A percentile compares a stretch with the other conserved stretches of the same genome.
Evolutionary conservation across 2,329 filamentous ascomycete genomes (phyloP).

Genomic region (Aaosphaeria arxii): DNA sequence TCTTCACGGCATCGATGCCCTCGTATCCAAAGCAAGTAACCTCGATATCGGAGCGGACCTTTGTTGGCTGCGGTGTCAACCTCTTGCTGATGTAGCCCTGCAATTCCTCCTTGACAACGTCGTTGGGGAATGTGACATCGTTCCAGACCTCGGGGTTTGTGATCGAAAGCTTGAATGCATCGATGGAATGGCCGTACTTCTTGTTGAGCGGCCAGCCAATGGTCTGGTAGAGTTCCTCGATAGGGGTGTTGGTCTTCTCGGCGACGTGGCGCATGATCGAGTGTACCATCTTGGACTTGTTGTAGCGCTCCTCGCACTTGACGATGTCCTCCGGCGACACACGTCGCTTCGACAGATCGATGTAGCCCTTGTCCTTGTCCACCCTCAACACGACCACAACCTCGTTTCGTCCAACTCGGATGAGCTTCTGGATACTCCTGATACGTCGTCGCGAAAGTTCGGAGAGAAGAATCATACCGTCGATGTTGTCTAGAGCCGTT

Average conservation of each 20-base stretch:
- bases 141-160: slow-evolving; percentile 97
- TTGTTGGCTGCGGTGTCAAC: slow-evolving; percentile 95
- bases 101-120: slow-evolving; percentile 82
- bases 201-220: slow-evolving; percentile 98
- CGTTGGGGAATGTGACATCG: slow-evolving; percentile 83
- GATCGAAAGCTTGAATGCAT: slow-evolving; percentile 98
- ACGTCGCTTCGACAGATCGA: slow-evolving; percentile 97
- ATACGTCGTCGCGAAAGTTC: slow-evolving; percentile 98
- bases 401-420: slow-evolving; percentile 95
- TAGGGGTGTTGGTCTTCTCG: slow-evolving; percentile 92
- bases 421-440: slow-evolving; percentile 97
- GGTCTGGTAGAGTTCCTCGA: slow-evolving; percentile 88
- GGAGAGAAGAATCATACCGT: slow-evolving; percentile 98
- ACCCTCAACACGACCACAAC: slow-evolving; percentile 98
- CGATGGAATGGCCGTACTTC: slow-evolving; percentile 93
- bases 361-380: slow-evolving; percentile 99
- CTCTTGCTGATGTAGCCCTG: slow-evolving; percentile 96
- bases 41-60: slow-evolving; percentile 96
- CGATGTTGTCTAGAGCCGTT: slow-evolving; percentile 80
- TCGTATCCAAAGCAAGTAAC: slow-evolving; percentile 70
- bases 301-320: slow-evolving; percentile 98
- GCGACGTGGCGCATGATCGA: slow-evolving; percentile 98
- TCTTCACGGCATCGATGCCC: slow-evolving; percentile 97
- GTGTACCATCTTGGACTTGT: slow-evolving; percentile 99
- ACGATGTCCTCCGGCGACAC: slow-evolving; percentile 96